These are phyloP conservation scores for Vigna hirtella DNA, from an alignment of 306 rosid genomes.

Conservation along the genomic window DNA sequence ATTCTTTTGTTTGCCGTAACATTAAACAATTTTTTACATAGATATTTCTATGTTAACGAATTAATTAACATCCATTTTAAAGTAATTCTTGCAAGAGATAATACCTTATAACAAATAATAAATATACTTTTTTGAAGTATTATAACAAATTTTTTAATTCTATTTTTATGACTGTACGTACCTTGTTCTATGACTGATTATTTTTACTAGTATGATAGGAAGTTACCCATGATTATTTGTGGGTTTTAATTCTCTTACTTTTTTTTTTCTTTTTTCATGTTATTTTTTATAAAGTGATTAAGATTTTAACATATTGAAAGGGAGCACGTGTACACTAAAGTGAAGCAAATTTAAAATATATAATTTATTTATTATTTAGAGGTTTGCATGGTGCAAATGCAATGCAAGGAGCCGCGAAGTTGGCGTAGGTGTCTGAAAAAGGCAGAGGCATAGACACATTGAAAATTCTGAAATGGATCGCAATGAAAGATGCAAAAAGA, in stretches of 20 bases:
- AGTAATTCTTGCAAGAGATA: no score
- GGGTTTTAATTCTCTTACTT: not conserved
- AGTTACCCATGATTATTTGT: not conserved
- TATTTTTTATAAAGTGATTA: not conserved
- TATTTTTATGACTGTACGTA: no score
- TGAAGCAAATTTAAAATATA: not conserved
- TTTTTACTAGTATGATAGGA: not conserved
- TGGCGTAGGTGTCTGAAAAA: conserved; percentile 20
- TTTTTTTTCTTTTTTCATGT: not conserved
- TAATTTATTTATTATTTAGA: not conserved
- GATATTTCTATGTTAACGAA: no score
- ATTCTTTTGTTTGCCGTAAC: no score
- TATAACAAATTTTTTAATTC: no score
- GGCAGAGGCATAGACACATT: not conserved
- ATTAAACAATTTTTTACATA: no score
- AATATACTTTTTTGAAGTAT: no score
- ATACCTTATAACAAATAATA: no score
- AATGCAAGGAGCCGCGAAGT: not conserved
- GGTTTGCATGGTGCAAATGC: not conserved
- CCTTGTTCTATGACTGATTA: not conserved
- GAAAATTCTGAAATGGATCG: not conserved
- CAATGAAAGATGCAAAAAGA: no score
- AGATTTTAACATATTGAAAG: not conserved
- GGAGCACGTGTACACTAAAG: not conserved
- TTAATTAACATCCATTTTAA: no score